A percentile compares a stretch with the other conserved stretches of the same genome.
These are phyloP conservation scores for Fusarium mangiferae DNA, from an alignment of 2,329 filamentous ascomycete species.

Conservation along the genomic window DNA sequence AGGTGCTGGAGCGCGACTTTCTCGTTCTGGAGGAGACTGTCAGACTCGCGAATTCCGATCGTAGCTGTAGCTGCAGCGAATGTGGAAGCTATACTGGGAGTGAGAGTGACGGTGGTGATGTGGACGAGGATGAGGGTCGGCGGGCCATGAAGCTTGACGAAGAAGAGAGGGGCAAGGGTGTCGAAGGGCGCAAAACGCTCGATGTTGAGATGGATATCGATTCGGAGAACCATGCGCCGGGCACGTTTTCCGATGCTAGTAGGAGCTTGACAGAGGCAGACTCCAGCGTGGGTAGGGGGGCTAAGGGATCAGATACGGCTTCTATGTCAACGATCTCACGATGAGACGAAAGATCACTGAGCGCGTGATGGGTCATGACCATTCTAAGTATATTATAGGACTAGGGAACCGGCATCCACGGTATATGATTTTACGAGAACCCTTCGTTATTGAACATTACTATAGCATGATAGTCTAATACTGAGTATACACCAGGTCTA, in stretches of 20 bases:
- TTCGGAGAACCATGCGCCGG: slow-evolving; percentile 34
- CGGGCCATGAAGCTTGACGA: slow-evolving; percentile 36
- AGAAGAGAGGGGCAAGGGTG: slow-evolving; percentile 17
- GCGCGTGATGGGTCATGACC: slow-evolving; percentile 3
- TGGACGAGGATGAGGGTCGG: slow-evolving; percentile 22
- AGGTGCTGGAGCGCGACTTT: slow-evolving; percentile 78
- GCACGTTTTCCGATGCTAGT: slow-evolving; percentile 51
- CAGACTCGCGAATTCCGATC: slow-evolving; percentile 59
- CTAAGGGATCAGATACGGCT: slow-evolving; percentile 53
- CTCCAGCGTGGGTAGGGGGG: slow-evolving; percentile 48
- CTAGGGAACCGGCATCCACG: neutral
- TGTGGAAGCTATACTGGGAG: slow-evolving; percentile 49
- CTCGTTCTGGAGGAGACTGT: slow-evolving; percentile 73
- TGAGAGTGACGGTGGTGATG: slow-evolving; percentile 34
- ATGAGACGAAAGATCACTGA: slow-evolving; percentile 11
- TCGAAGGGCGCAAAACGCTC: slow-evolving; percentile 24
- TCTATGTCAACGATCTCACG: slow-evolving; percentile 49
- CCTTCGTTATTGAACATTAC: neutral
- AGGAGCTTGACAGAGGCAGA: slow-evolving; percentile 51
- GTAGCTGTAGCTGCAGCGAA: slow-evolving; percentile 54
- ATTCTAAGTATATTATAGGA: neutral
- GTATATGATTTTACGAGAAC: neutral
- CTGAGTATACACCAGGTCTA: slow-evolving; percentile 10
- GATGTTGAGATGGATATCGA: slow-evolving; percentile 39
- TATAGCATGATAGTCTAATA: neutral